Conservation (phyloP, 495 filamentous ascomycete species). For the Staphylotrichum tortipilum region DNA sequence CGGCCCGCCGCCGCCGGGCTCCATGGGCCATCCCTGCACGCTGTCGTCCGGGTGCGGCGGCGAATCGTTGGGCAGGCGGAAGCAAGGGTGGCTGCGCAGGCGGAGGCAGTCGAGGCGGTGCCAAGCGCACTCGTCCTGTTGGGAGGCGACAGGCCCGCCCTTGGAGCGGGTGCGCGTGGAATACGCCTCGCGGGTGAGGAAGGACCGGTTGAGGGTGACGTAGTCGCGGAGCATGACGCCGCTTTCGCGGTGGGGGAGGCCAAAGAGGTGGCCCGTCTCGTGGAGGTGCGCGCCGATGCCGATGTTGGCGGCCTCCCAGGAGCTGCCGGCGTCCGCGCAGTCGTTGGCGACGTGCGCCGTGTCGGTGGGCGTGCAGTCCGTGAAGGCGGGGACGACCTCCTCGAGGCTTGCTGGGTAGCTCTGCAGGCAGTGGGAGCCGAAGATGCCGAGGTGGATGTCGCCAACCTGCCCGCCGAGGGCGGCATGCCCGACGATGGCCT, state of each 20-base stretch:
- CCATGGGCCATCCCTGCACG: constrained; percentile 80
- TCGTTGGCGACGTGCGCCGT: constrained; percentile 75
- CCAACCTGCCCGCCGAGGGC: constrained; percentile 59
- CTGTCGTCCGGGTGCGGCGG: constrained; percentile 60
- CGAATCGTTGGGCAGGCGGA: constrained; percentile 70
- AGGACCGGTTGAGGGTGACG: constrained; percentile 72
- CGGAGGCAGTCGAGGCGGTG: constrained; percentile 80
- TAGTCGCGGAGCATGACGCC: constrained; percentile 89
- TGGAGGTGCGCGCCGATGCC: constrained; percentile 89
- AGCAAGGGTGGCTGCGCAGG: constrained; percentile 86
- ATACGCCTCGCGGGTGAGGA: constrained; percentile 67
- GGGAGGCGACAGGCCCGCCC: constrained; percentile 62
- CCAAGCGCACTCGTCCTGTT: constrained; percentile 77
- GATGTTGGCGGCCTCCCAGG: constrained; percentile 85
- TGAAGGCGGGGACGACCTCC: constrained; percentile 77
- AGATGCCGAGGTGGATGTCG: constrained; percentile 73
- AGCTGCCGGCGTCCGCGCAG: constrained; percentile 72
- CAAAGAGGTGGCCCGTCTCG: constrained; percentile 78
- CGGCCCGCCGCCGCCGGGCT: constrained; percentile 68
- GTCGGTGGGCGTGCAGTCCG: constrained; percentile 81
- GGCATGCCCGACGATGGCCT: constrained; percentile 70
- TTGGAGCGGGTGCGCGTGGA: constrained; percentile 76
- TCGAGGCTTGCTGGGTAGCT: constrained; percentile 79
- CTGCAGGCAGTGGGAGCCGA: constrained; percentile 81
- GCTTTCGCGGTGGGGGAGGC: constrained; percentile 76